Percentiles rank a stretch among this genome's conserved stretches.
Conservation (phyloP, 495 filamentous ascomycete genomes). For the Xanthoparmelia taractica region DNA sequence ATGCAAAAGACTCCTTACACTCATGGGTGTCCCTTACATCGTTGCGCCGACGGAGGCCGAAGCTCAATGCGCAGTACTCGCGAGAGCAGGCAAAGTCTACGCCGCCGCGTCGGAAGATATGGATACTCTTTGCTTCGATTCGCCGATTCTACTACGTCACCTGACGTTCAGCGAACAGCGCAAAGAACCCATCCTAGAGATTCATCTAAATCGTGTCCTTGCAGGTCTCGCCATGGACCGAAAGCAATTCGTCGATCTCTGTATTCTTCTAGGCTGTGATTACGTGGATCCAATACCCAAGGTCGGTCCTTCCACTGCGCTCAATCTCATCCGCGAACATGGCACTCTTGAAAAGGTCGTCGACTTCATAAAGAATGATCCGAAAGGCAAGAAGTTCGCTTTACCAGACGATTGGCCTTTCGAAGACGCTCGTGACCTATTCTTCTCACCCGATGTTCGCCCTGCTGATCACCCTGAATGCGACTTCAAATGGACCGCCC, state of each 20-base stretch:
- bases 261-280: slow-evolving; percentile 95
- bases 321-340: slow-evolving; percentile 88
- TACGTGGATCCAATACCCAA: slow-evolving; percentile 95
- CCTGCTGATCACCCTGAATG: slow-evolving; percentile 75
- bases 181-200: slow-evolving; percentile 96
- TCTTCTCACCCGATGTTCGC: slow-evolving; percentile 83
- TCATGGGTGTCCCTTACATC: slow-evolving; percentile 96
- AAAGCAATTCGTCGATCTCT: slow-evolving; percentile 89
- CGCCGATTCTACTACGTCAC: slow-evolving; percentile 84
- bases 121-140: slow-evolving; percentile 94
- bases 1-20: slow-evolving; percentile 77
- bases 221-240: slow-evolving; percentile 81
- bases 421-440: slow-evolving; percentile 82
- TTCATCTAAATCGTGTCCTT: slow-evolving; percentile 74
- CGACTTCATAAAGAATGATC: slow-evolving; percentile 63
- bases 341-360: slow-evolving; percentile 80
- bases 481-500: slow-evolving; percentile 96
- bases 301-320: slow-evolving; percentile 79
- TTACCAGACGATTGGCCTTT: slow-evolving; percentile 92
- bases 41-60: slow-evolving; percentile 94
- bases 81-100: slow-evolving; percentile 89
- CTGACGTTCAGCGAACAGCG: slow-evolving; percentile 94
- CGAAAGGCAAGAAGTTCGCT: slow-evolving; percentile 61
- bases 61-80: slow-evolving; percentile 88
- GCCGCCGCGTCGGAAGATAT: slow-evolving; percentile 97